These are phyloP conservation scores for Phytophthora uliginosa DNA, from an alignment of 352 stramenopile species.

Conservation along the genomic window DNA sequence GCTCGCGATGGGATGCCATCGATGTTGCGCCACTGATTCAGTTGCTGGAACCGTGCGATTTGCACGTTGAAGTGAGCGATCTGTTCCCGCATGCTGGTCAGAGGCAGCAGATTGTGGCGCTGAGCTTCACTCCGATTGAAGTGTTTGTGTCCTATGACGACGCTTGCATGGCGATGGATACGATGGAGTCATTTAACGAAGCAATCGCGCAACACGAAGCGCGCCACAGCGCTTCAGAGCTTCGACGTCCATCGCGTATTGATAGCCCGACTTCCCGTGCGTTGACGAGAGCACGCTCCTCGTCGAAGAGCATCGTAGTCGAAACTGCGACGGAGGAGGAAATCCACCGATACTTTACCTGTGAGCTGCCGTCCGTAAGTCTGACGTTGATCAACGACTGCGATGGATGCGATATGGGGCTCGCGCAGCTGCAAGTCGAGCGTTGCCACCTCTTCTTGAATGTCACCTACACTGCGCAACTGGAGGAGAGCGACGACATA, in stretches of 20 bases:
- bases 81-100: constrained; percentile 73
- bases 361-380: constrained; percentile 69
- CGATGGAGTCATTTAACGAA: constrained; percentile 54
- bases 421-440: constrained; percentile 79
- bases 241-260: constrained; percentile 10
- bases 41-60: constrained; percentile 78
- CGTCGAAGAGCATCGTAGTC: constrained; percentile 21
- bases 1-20: constrained; percentile 32
- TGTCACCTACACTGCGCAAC: constrained; percentile 54
- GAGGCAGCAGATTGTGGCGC: constrained; percentile 78
- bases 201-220: constrained; percentile 34
- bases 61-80: constrained; percentile 76
- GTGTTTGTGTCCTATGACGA: constrained; percentile 89
- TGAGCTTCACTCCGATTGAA: constrained; percentile 82
- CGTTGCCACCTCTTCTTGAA: constrained; percentile 84
- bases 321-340: constrained; percentile 38
- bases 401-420: constrained; percentile 88
- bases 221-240: constrained; percentile 5
- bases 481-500: constrained; percentile 15
- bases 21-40: constrained; percentile 67
- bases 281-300: constrained; percentile 30
- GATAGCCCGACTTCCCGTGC: constrained; percentile 9
- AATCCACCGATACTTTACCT: constrained; percentile 84
- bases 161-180: constrained; percentile 58
- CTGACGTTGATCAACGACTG: constrained; percentile 90